Base-by-base conservation (phyloP, 352 stramenopile genomes). In the Globisporangium perplexum region DNA sequence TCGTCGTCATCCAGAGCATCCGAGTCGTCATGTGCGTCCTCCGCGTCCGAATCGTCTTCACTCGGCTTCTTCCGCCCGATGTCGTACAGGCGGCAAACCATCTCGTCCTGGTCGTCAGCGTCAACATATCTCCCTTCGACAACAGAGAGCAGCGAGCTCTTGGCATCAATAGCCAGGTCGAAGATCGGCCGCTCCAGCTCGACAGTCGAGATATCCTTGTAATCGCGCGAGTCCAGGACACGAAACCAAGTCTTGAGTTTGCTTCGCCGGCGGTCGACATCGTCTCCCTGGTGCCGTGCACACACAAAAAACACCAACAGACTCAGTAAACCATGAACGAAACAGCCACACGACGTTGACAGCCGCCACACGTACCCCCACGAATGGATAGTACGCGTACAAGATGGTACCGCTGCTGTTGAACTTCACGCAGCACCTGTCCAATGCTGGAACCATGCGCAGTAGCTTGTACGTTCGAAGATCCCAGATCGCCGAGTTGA, bases 401-500 rank as follows among this genome's bases (percentile, higher is more conserved):
- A 96, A 51, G 4, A 94, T 77, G 44, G 68, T 80, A 7, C 78
- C 81, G 8, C 62, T 76, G 24, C 66, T 64, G 54, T 77, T 89
- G 57, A 94, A 95, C 46, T 80, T 80, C 46, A 94, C 74, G 14
- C 62, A 77, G 57, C 79, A 91, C 57, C 88, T 89, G 60, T 96
- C 87, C n/a, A 95, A 69, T 14, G 80, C 83, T 17, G 87, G 87
- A 11, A 96, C 82, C 60, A 95, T 85, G 4, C 85, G 85, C 30
- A 94, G 66, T 6, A 96, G 64, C 20, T 77, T 72, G 52, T 88
- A 94, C 2, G 87, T 96, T 23, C 87, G 82, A 18, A 95, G 59
- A 59, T 96, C 87, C 86, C 87, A 96, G n/a, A 96, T 81, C 0
- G 83, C 83, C 15, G 85, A 92, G 54, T 96, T 94, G 23, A 96